These are phyloP conservation scores for Rhodocollybia butyracea DNA, from an alignment of 768 basidiomycete genomes.

Conservation along the genomic window DNA sequence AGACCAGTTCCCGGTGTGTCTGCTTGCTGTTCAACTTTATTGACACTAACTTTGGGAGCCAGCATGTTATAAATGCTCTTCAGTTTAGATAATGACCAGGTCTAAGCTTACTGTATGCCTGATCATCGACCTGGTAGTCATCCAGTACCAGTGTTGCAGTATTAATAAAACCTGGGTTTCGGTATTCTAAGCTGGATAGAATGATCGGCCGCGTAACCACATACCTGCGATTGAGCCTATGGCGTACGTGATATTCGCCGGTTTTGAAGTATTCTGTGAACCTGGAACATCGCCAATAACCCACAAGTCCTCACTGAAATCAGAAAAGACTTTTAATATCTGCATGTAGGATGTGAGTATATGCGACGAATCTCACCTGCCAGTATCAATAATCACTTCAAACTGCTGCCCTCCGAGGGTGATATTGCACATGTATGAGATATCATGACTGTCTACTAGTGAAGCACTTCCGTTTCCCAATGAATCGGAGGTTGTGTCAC, in stretches of 20 bases:
- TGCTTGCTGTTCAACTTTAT: background rate
- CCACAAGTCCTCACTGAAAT: constrained; percentile 20
- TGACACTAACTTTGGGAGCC: background rate
- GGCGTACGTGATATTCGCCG: constrained; percentile 16
- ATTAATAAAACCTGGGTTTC: constrained; percentile 14
- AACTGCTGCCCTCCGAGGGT: constrained; percentile 16
- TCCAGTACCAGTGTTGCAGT: constrained; percentile 15
- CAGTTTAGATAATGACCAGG: background rate
- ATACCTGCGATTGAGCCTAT: constrained; percentile 15
- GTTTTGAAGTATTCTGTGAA: constrained; percentile 12
- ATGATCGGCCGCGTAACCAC: background rate
- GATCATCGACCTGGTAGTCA: constrained; percentile 14
- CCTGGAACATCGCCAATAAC: constrained; percentile 15
- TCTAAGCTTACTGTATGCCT: constrained; percentile 17
- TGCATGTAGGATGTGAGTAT: background rate
- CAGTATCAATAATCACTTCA: constrained; percentile 20
- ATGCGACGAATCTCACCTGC: constrained; percentile 11
- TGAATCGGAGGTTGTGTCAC: background rate
- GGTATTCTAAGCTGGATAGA: background rate
- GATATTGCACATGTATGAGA: constrained; percentile 17
- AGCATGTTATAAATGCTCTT: background rate
- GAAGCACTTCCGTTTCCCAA: background rate
- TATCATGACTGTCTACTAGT: background rate
- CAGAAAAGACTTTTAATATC: background rate
- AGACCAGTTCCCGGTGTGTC: constrained; percentile 13